Percentiles rank a stretch among this genome's conserved stretches.
These are phyloP conservation scores for Nissolia schottii DNA, from an alignment of 306 rosid genomes.

Conservation along the genomic window DNA sequence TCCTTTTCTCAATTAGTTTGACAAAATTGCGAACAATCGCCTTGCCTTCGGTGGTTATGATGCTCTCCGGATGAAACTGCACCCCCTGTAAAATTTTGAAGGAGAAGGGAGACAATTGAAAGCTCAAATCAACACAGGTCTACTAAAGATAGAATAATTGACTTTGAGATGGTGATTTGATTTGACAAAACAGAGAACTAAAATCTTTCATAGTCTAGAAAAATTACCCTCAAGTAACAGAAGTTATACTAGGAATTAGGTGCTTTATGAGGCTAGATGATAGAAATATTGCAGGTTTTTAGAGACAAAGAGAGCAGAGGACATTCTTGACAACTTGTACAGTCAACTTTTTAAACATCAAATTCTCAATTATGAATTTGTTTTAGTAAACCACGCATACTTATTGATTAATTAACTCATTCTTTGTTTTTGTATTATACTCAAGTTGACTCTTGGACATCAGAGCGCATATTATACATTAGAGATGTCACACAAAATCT, in stretches of 20 bases:
- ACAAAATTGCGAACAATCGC: conserved; percentile 62
- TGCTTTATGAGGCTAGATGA: not conserved
- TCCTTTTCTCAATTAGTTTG: conserved; percentile 58
- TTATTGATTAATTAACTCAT: not conserved
- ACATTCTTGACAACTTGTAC: not conserved
- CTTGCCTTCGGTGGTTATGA: conserved; percentile 75
- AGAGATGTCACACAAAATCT: not conserved
- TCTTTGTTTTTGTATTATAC: not conserved
- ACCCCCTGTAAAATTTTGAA: conserved; percentile 71
- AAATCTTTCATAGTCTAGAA: not conserved
- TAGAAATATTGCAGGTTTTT: not conserved
- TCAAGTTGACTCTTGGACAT: not conserved
- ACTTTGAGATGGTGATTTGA: not conserved
- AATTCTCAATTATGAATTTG: not conserved
- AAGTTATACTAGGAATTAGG: not conserved
- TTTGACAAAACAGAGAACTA: not conserved
- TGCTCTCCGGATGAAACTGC: conserved; percentile 98
- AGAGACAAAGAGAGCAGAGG: not conserved
- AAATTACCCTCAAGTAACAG: not conserved
- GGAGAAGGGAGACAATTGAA: not conserved
- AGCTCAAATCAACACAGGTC: not conserved
- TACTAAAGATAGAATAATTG: not conserved
- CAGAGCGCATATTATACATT: not conserved
- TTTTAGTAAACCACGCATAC: not conserved
- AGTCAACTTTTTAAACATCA: not conserved